Conservation (phyloP, 768 basidiomycete species). For the Tylopilus rubrobrunneus region DNA sequence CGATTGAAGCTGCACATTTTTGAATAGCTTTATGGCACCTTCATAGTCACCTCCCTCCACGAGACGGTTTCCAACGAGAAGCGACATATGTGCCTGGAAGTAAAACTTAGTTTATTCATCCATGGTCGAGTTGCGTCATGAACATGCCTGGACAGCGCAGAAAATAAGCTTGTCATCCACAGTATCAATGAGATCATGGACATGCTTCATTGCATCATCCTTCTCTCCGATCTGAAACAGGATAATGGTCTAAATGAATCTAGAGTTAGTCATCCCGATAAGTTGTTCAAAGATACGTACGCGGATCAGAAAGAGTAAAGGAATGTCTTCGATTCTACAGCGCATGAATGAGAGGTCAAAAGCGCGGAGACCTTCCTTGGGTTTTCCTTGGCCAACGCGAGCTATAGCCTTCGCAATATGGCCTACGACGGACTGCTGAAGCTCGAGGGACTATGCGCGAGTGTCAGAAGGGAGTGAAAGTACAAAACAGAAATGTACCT, state of each 20-base stretch:
- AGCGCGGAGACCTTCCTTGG: conserved; percentile 4
- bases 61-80: conserved; percentile 7
- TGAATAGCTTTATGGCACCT: conserved; percentile 10
- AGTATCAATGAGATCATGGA: conserved; percentile 10
- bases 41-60: conserved; percentile 10
- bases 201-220: conserved; percentile 13
- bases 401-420: conserved; percentile 15
- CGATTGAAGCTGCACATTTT: neutral
- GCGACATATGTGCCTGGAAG: conserved; percentile 13
- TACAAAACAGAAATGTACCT: neutral
- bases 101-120: neutral
- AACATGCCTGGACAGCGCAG: conserved; percentile 8
- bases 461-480: neutral
- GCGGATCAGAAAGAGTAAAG: conserved; percentile 12
- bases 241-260: conserved; percentile 6
- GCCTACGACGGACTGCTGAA: conserved; percentile 8
- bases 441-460: conserved; percentile 8
- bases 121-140: neutral
- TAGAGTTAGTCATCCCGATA: neutral
- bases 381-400: conserved; percentile 11
- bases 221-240: conserved; percentile 7
- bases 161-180: conserved; percentile 8
- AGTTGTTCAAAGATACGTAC: neutral
- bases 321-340: conserved; percentile 4
- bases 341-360: conserved; percentile 16